phyloP scores from a whole-genome alignment of 768 basidiomycete species.

The Phylloporus arenicola region DNA sequence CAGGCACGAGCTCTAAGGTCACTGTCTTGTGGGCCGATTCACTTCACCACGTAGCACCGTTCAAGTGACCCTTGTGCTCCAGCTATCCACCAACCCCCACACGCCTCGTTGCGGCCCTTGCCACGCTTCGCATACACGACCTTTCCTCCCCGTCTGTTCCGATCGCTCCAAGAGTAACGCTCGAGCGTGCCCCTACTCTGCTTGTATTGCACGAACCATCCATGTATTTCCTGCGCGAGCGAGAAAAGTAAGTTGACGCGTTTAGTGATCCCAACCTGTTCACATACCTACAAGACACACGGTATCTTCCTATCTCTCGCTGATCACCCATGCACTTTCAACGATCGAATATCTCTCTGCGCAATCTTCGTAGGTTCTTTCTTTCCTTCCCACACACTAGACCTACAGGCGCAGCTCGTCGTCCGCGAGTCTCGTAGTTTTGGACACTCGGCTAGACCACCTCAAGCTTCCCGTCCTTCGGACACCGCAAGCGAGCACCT shows the following conservation, averaged over 20 bases:
- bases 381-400: not conserved
- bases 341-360: conserved; percentile 34
- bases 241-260: conserved; percentile 19
- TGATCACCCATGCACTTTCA: conserved; percentile 45
- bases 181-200: conserved; percentile 42
- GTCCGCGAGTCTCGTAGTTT: conserved; percentile 42
- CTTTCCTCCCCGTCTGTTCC: conserved; percentile 15
- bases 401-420: conserved; percentile 13
- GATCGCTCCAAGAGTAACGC: conserved; percentile 29
- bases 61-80: conserved; percentile 9
- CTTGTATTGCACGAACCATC: conserved; percentile 60
- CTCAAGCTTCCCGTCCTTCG: conserved; percentile 46
- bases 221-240: conserved; percentile 40
- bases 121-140: conserved; percentile 38
- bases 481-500: conserved; percentile 11
- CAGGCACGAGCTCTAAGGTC: conserved; percentile 38
- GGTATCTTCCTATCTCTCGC: conserved; percentile 47
- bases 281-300: conserved; percentile 25
- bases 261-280: not conserved
- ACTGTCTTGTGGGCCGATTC: conserved; percentile 49
- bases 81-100: conserved; percentile 63
- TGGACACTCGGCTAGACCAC: conserved; percentile 54
- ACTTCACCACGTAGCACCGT: conserved; percentile 1
- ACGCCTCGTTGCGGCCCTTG: conserved; percentile 50
- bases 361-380: conserved; percentile 12